Evolutionary conservation across 441 rosid species (phyloP), one percentile per base, ranked within the genome.

Genomic region (Syzygium malaccense): DNA sequence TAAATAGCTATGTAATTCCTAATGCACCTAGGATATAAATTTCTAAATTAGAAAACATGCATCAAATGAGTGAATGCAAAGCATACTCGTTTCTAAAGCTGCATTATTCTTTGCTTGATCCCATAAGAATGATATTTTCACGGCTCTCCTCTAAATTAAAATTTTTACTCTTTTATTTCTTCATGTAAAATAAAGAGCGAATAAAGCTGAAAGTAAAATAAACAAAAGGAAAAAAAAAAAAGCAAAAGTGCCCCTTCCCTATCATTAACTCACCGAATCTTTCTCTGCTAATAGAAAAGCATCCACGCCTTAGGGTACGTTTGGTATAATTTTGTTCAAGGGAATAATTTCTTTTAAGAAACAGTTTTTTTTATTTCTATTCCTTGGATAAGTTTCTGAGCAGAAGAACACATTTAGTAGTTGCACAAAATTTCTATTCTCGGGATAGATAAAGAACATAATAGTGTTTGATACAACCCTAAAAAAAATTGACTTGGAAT

Each of bases 191-290:
- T 28, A 28, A 26, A 58, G 30, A 26, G 30, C 17, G 17, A 26
- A 58, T 58, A 58, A 60, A 60, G 32, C 17, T 60, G 66, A 58
- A 60, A 60, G 66, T 15, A 60, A 28, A 58, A 28, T 60, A 13
- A 28, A 60, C 5, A 60, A 60, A 60, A n/a, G 33, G 17, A 2
- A 28, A 2, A 19, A 19, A 0, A 11, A 58, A 0, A 12, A 57
- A 57, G n/a, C 25, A 23, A 25, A 11, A 0, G 32, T 28, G 15
- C 0, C 17, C 6, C 32, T 58, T 58, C 66, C 66, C 60, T 57
- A 25, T 0, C 66, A 58, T 26, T 26, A 14, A 58, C 30, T 14
- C 71, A 58, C n/a, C 71, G 15, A 62, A 28, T 60, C 32, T 57
- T 57, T 57, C 62, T 57, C 12, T 25, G 62, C 0, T 25, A 25